A percentile compares a stretch with the other conserved stretches of the same genome.
These are phyloP conservation scores for Wickerhamomyces bovis DNA, from an alignment of 805 yeast species.

Conservation along the genomic window DNA sequence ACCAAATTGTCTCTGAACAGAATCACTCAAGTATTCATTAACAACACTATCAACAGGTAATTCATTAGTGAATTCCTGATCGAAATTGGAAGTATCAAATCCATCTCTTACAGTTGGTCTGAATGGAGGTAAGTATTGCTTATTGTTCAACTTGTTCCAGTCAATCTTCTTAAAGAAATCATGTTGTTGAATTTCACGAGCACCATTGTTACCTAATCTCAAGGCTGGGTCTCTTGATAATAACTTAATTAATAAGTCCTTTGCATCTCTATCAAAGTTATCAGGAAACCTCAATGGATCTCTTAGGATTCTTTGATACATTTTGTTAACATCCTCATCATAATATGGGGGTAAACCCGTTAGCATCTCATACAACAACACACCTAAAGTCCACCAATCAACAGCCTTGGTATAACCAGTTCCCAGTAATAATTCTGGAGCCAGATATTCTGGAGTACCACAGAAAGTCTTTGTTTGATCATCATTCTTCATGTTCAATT, in stretches of 20 bases:
- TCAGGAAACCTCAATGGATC: constrained; percentile 87
- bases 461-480: constrained; percentile 91
- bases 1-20: constrained; percentile 96
- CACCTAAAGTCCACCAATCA: constrained; percentile 99
- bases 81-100: constrained; percentile 89
- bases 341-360: constrained; percentile 97
- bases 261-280: constrained; percentile 80
- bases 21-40: constrained; percentile 83
- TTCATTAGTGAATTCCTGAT: constrained; percentile 85
- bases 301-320: constrained; percentile 90
- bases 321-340: constrained; percentile 86
- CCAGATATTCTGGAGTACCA: constrained; percentile 96
- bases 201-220: constrained; percentile 75
- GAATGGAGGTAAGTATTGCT: constrained; percentile 92
- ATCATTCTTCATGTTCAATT: constrained; percentile 85
- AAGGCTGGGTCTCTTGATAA: constrained; percentile 80
- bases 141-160: constrained; percentile 76
- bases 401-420: constrained; percentile 94
- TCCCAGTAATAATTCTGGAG: constrained; percentile 87
- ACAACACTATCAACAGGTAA: constrained; percentile 94
- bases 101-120: constrained; percentile 86
- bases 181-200: constrained; percentile 77
- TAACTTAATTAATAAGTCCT: constrained; percentile 67
- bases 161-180: constrained; percentile 84
- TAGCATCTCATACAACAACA: constrained; percentile 88